A percentile compares a stretch with the other conserved stretches of the same genome.
Evolutionary conservation across 306 rosid genomes (phyloP).

Genomic region (Castanospermum australe): DNA sequence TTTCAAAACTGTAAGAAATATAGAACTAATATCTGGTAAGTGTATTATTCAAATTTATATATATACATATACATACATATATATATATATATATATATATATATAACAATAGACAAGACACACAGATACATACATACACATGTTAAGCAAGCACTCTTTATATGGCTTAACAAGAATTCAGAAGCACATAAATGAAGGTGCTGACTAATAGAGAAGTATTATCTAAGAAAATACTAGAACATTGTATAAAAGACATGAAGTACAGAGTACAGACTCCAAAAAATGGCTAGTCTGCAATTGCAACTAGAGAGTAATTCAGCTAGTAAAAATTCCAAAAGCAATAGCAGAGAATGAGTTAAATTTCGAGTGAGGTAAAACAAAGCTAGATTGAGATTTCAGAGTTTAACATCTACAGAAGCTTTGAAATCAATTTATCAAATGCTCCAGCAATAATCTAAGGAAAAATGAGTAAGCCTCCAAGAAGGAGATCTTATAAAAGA

Average conservation of each 20-base stretch:
- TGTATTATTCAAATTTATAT: not conserved
- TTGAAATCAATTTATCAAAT: not conserved
- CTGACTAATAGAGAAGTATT: not conserved
- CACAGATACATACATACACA: not conserved
- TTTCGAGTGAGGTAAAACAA: no score
- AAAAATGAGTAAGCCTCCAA: not conserved
- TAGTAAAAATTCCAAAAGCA: not conserved
- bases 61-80: not conserved
- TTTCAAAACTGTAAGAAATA: conserved; percentile 67
- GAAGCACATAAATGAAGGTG: not conserved
- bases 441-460: not conserved
- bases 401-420: no score
- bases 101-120: not conserved
- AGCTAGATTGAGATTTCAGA: no score
- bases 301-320: not conserved
- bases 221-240: not conserved
- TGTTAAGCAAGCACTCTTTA: conserved; percentile 2
- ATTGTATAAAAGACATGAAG: not conserved
- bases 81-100: not conserved
- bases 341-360: not conserved
- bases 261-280: no score
- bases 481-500: no score
- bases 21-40: conserved; percentile 34
- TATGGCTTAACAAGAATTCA: not conserved
- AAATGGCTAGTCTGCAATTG: not conserved